A percentile compares a stretch with the other conserved stretches of the same genome.
phyloP scores from a whole-genome alignment of 2,329 filamentous ascomycete genomes.

The Escovopsis sp. region DNA sequence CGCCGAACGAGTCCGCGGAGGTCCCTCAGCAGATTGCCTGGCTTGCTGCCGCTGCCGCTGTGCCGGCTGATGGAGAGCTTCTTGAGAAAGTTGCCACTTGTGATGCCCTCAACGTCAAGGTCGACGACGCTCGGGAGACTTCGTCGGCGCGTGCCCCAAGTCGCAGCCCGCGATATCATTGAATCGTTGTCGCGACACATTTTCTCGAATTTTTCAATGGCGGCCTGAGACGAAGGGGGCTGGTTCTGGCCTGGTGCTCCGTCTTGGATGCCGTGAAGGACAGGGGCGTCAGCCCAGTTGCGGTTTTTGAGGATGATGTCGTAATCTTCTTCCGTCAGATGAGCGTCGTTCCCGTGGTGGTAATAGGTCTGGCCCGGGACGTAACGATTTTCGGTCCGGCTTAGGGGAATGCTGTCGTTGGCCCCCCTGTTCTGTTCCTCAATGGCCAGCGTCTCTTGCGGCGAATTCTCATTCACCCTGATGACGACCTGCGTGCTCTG shows the following conservation, averaged over 20 bases:
- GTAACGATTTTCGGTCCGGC: conserved; percentile 35
- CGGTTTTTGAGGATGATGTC: conserved; percentile 33
- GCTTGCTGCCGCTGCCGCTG: conserved; percentile 28
- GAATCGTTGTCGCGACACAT: conserved; percentile 42
- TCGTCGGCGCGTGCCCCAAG: conserved; percentile 53
- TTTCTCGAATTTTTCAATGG: conserved; percentile 37
- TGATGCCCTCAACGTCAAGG: conserved; percentile 38
- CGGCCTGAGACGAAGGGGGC: conserved; percentile 36
- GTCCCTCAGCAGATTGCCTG: conserved; percentile 32
- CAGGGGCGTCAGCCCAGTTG: conserved; percentile 35
- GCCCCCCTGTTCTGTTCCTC: conserved; percentile 15
- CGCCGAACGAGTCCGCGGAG: conserved; percentile 35
- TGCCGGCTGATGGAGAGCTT: conserved; percentile 40
- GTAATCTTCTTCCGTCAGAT: conserved; percentile 31
- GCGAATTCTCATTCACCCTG: conserved; percentile 12
- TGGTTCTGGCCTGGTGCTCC: conserved; percentile 22
- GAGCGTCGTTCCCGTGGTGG: conserved; percentile 23
- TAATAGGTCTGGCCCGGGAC: conserved; percentile 37
- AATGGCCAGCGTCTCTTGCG: conserved; percentile 11
- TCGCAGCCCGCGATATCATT: conserved; percentile 48
- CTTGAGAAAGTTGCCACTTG: conserved; percentile 47
- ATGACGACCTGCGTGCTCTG: conserved; percentile 17
- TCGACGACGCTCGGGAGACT: conserved; percentile 47
- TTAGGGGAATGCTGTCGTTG: conserved; percentile 28
- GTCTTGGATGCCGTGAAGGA: conserved; percentile 28